Evolutionary conservation across 2,329 filamentous ascomycete species (phyloP).

Genomic region (Clonostachys rhizophaga): DNA sequence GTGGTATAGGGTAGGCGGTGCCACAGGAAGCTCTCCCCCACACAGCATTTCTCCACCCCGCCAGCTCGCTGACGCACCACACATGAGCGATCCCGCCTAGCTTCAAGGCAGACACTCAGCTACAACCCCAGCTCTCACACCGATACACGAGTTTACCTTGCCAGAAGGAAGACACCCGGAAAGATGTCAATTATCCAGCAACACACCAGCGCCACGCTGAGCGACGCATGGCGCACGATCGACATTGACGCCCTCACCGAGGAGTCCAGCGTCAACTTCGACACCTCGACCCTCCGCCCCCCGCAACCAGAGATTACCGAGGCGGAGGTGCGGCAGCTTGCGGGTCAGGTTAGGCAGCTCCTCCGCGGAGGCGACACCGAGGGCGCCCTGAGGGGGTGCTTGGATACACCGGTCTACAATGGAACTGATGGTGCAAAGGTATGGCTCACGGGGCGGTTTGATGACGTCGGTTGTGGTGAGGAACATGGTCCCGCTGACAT

Average conservation of each 20-base stretch:
- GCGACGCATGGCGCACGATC: slow-evolving; percentile 78
- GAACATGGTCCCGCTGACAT: neutral
- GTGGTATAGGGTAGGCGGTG: neutral
- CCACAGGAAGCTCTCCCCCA: neutral
- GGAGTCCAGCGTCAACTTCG: slow-evolving; percentile 88
- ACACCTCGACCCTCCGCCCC: slow-evolving; percentile 77
- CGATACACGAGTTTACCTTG: neutral
- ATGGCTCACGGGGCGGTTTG: slow-evolving; percentile 1
- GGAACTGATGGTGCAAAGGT: slow-evolving; percentile 55
- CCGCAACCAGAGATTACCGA: slow-evolving; percentile 70
- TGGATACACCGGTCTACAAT: slow-evolving; percentile 80
- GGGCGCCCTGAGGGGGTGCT: slow-evolving; percentile 76
- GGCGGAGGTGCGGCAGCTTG: slow-evolving; percentile 71
- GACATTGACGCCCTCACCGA: slow-evolving; percentile 90
- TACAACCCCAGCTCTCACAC: slow-evolving; percentile 3
- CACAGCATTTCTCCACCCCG: neutral
- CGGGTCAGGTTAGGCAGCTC: slow-evolving; percentile 80
- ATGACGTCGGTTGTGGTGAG: neutral
- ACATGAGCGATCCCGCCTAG: neutral
- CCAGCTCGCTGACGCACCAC: neutral
- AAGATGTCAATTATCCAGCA: slow-evolving; percentile 65
- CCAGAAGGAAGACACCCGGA: too few species aligned
- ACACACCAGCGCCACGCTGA: slow-evolving; percentile 53
- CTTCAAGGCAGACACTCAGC: neutral
- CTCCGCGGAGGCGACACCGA: slow-evolving; percentile 82